Evolutionary conservation across 208 protist species (phyloP).

Genomic region (Trypanosomatidae sp.): DNA sequence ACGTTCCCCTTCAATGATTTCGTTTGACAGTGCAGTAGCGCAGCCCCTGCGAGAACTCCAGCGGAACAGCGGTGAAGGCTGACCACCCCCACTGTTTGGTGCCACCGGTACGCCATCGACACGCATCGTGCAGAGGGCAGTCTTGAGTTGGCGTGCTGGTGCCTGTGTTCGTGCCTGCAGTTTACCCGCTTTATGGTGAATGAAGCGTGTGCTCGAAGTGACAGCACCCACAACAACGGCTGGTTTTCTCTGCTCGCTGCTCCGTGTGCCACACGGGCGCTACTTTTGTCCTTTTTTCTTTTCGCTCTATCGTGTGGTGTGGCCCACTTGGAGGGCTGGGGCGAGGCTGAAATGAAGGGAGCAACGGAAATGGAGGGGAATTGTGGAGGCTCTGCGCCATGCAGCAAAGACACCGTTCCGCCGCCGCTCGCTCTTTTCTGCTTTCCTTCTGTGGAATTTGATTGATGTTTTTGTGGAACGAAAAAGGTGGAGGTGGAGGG

Average conservation of each 20-base stretch:
- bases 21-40: neutral
- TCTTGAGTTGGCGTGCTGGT: neutral
- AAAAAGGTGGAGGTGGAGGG: neutral
- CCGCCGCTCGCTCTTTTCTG: neutral
- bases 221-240: too few relatives aligned
- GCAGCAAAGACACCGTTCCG: neutral
- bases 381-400: neutral
- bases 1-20: neutral
- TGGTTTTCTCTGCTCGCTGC: neutral
- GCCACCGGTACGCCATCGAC: neutral
- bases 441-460: neutral
- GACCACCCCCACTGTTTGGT: neutral
- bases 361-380: neutral
- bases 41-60: neutral
- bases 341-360: neutral
- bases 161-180: neutral
- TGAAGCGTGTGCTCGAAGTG: neutral
- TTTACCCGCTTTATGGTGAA: neutral
- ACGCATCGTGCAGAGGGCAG: neutral
- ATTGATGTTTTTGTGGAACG: neutral
- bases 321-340: neutral
- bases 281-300: neutral
- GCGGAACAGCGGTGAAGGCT: neutral
- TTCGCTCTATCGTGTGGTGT: neutral
- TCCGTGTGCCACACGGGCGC: too few relatives aligned